Evolutionary conservation across 495 filamentous ascomycete genomes (phyloP).

Genomic region (Letharia columbiana): DNA sequence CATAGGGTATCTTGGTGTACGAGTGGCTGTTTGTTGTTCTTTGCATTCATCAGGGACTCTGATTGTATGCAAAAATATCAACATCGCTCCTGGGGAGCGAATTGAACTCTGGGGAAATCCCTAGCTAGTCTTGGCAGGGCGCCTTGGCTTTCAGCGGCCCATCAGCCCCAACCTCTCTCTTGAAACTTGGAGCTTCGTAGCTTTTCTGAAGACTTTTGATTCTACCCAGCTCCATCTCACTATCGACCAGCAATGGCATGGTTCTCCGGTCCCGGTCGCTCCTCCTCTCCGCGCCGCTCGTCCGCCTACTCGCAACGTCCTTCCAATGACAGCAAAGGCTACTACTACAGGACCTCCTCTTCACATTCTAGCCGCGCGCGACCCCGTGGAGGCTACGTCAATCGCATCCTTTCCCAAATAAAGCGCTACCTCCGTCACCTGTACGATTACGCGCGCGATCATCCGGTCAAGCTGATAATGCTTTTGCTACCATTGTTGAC

Average conservation of each 20-base stretch:
- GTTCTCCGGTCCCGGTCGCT: conserved; percentile 7
- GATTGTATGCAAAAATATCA: no score
- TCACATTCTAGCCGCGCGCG: conserved; percentile 55
- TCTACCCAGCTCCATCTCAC: background rate
- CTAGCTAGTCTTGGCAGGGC: background rate
- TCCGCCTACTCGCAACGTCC: conserved; percentile 33
- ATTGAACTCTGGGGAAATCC: background rate
- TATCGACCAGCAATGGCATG: conserved; percentile 8
- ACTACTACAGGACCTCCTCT: conserved; percentile 47
- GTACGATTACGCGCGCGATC: conserved; percentile 61
- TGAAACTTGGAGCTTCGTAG: background rate
- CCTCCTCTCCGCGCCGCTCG: conserved; percentile 30
- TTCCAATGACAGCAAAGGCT: conserved; percentile 28
- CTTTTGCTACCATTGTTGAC: conserved; percentile 76
- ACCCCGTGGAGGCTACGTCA: conserved; percentile 66
- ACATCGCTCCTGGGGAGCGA: no score
- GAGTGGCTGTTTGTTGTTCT: no score
- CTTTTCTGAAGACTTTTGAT: background rate
- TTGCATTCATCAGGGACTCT: no score
- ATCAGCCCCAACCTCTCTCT: background rate
- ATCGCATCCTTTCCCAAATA: conserved; percentile 59
- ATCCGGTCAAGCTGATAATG: conserved; percentile 78
- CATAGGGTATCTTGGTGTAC: no score
- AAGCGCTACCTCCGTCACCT: conserved; percentile 67
- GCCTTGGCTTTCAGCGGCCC: background rate